Evolutionary conservation across 495 filamentous ascomycete genomes (phyloP).

Genomic region (Aspergillus asperescens): DNA sequence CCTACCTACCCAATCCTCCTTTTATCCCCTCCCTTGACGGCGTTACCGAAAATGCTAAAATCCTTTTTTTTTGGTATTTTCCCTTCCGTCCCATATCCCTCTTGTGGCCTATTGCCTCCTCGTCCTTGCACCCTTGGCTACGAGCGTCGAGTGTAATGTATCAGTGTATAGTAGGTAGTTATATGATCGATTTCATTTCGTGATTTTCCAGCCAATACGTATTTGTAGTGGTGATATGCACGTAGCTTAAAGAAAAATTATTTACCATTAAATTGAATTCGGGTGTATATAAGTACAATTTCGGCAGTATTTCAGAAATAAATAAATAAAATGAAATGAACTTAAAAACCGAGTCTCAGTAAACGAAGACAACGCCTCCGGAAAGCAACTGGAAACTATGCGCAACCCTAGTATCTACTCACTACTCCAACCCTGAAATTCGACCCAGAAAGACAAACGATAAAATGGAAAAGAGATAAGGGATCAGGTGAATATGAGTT

Average conservation of each 20-base stretch:
- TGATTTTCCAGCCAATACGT: constrained; percentile 14
- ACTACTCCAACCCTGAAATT: not conserved
- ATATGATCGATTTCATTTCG: constrained; percentile 12
- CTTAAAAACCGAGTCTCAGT: no score
- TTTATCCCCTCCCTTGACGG: constrained; percentile 16
- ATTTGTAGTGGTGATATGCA: not conserved
- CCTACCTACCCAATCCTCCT: constrained; percentile 12
- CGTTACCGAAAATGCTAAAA: constrained; percentile 17
- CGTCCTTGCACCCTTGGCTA: constrained; percentile 3
- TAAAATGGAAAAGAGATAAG: no score
- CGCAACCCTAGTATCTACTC: not conserved
- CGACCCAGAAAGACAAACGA: not conserved
- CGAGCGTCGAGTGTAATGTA: constrained; percentile 20
- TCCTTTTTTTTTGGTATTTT: constrained; percentile 22
- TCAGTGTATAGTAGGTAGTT: constrained; percentile 22
- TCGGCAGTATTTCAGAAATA: not conserved
- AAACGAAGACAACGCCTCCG: not conserved
- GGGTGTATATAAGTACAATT: not conserved
- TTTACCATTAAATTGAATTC: not conserved
- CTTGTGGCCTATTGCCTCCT: not conserved
- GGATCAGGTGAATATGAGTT: not conserved
- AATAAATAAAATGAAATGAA: no score
- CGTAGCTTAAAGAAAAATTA: not conserved
- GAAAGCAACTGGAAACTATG: not conserved
- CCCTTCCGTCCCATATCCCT: constrained; percentile 10